Evolutionary conservation across 192 early-diverging fungal genomes (phyloP).

Genomic region (Backusella tarrabulga): DNA sequence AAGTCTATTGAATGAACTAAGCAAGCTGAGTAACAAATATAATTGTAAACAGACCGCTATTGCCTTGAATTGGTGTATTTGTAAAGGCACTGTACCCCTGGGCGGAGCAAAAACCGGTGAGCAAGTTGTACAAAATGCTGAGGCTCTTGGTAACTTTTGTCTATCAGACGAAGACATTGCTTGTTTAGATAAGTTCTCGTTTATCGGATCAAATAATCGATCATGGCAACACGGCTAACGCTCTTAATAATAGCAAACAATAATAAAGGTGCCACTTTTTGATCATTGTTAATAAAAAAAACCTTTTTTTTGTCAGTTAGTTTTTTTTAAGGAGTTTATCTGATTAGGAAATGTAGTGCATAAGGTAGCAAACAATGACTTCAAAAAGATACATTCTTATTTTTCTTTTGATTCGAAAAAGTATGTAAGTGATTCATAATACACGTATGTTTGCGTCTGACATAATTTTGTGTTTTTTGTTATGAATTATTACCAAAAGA

Average conservation of each 20-base stretch:
- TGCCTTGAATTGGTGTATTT: slow-evolving; percentile 49
- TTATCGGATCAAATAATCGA: slow-evolving; percentile 29
- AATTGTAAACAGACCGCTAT: slow-evolving; percentile 21
- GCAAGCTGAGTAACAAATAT: slow-evolving; percentile 12
- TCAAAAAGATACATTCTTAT: neutral
- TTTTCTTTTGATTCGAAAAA: neutral
- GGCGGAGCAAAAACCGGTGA: slow-evolving; percentile 44
- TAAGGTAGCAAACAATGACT: neutral
- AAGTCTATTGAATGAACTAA: slow-evolving; percentile 7
- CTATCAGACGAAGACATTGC: slow-evolving; percentile 41
- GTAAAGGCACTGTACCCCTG: slow-evolving; percentile 46
- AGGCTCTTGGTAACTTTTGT: slow-evolving; percentile 35
- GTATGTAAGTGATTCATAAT: neutral
- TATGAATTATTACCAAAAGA: too few relatives aligned
- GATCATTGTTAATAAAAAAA: neutral
- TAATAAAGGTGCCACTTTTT: neutral
- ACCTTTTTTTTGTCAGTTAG: neutral
- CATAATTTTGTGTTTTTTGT: neutral
- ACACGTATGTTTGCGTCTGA: neutral
- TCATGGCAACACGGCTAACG: slow-evolving; percentile 50
- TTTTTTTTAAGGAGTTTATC: neutral
- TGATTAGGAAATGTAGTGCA: neutral
- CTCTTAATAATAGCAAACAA: neutral
- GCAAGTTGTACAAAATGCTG: slow-evolving; percentile 44
- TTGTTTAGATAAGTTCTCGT: slow-evolving; percentile 38